Percentiles rank a stretch among this genome's conserved stretches.
phyloP scores from a whole-genome alignment of 805 yeast species.

The Ogataea philodendri region DNA sequence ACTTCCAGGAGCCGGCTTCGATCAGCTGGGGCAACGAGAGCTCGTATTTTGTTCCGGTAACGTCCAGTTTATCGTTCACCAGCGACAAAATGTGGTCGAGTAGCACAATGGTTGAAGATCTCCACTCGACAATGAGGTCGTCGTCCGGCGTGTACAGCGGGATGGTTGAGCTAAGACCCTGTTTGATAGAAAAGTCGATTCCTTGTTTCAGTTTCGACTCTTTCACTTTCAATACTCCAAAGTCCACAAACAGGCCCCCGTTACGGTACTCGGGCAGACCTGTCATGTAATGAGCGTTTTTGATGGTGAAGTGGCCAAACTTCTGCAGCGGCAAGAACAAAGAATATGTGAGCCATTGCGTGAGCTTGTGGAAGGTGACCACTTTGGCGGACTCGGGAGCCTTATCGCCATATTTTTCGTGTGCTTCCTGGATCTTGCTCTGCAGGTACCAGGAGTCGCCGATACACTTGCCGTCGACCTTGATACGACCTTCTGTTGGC shows the following conservation, averaged over 20 bases:
- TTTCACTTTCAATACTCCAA: slow-evolving; percentile 49
- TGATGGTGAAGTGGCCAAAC: slow-evolving; percentile 42
- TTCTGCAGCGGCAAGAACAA: slow-evolving; percentile 49
- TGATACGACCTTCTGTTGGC: slow-evolving; percentile 56
- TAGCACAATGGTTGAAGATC: slow-evolving; percentile 58
- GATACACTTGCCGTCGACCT: slow-evolving; percentile 47
- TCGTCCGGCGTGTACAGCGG: slow-evolving; percentile 55
- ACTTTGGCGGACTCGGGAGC: slow-evolving; percentile 40
- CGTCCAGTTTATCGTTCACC: slow-evolving; percentile 45
- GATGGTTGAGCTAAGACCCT: slow-evolving; percentile 32
- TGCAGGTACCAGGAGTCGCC: slow-evolving; percentile 63
- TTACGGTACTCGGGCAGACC: slow-evolving; percentile 63
- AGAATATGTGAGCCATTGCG: slow-evolving; percentile 68
- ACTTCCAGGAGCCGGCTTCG: slow-evolving; percentile 69
- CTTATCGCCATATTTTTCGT: slow-evolving; percentile 18
- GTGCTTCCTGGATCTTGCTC: slow-evolving; percentile 28
- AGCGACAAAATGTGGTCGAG: slow-evolving; percentile 51
- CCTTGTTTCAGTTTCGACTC: slow-evolving; percentile 40
- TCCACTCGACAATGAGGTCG: slow-evolving; percentile 67
- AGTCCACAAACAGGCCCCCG: slow-evolving; percentile 62
- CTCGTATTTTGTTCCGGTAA: slow-evolving; percentile 30
- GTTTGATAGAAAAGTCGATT: slow-evolving; percentile 32
- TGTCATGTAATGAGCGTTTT: slow-evolving; percentile 44
- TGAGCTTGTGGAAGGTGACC: slow-evolving; percentile 62
- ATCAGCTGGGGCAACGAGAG: slow-evolving; percentile 55